phyloP scores from a whole-genome alignment of 1,284 basidiomycete species.

The Agroathelia rolfsii region DNA sequence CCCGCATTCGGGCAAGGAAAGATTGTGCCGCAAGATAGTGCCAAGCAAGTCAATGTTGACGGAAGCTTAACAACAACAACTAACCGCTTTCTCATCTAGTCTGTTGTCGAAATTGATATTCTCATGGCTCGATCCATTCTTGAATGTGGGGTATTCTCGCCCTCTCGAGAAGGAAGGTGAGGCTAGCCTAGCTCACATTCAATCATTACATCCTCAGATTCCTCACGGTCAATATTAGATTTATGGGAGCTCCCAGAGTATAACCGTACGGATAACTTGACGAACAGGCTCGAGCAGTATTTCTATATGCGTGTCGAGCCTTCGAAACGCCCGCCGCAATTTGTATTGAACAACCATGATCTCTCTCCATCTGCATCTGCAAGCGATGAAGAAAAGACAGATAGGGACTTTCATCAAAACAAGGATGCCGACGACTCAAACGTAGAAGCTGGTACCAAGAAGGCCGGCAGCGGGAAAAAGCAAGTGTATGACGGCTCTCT shows the following conservation, averaged over 20 bases:
- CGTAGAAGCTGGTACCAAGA: background rate
- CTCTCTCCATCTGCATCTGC: no score
- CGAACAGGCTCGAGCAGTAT: conserved; percentile 31
- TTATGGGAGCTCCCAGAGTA: conserved; percentile 38
- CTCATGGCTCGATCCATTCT: conserved; percentile 41
- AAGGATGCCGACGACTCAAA: background rate
- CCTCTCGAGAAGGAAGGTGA: conserved; percentile 46
- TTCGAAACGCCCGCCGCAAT: conserved; percentile 29
- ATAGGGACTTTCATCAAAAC: background rate
- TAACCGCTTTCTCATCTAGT: no score
- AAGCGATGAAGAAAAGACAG: conserved; percentile 1
- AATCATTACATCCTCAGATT: no score
- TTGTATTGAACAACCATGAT: conserved; percentile 1
- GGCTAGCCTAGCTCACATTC: no score
- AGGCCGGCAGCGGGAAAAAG: background rate
- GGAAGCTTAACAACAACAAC: no score
- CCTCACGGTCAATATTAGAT: conserved; percentile 30
- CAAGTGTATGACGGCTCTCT: conserved; percentile 14
- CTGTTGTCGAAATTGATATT: conserved; percentile 35
- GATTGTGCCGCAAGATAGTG: conserved; percentile 26
- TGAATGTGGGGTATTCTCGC: conserved; percentile 44
- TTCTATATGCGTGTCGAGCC: conserved; percentile 43
- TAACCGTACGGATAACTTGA: conserved; percentile 28
- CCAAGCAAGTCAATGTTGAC: conserved; percentile 35
- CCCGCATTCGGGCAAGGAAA: conserved; percentile 32